Conservation (phyloP, 1,284 basidiomycete species). For the Cutaneotrichosporon arboriforme region DNA sequence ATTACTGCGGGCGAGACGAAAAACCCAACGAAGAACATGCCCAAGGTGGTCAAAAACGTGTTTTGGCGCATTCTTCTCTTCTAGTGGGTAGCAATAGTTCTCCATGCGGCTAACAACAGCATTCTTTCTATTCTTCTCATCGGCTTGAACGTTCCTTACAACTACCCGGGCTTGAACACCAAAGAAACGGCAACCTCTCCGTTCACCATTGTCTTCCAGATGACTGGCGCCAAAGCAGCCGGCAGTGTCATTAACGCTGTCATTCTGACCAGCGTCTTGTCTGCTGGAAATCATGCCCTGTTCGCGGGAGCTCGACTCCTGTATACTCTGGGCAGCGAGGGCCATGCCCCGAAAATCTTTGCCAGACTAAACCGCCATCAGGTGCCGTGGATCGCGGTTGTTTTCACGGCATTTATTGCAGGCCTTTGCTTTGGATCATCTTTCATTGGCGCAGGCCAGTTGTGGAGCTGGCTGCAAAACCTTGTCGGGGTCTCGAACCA, state of each 20-base stretch:
- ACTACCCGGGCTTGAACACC: slow-evolving; percentile 56
- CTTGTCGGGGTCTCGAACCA: slow-evolving; percentile 23
- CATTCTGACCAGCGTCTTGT: slow-evolving; percentile 53
- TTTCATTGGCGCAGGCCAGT: slow-evolving; percentile 49
- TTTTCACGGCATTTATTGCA: slow-evolving; percentile 33
- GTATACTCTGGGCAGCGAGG: slow-evolving; percentile 52
- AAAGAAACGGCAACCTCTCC: slow-evolving; percentile 66
- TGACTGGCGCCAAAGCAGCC: slow-evolving; percentile 66
- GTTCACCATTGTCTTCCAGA: slow-evolving; percentile 65
- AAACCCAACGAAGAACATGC: slow-evolving; percentile 68
- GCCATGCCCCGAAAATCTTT: slow-evolving; percentile 56
- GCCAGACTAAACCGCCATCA: slow-evolving; percentile 61
- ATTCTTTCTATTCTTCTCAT: slow-evolving; percentile 59
- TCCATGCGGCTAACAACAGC: slow-evolving; percentile 7
- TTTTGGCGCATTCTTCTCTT: slow-evolving; percentile 67
- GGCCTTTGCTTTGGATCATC: slow-evolving; percentile 56
- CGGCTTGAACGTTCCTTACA: slow-evolving; percentile 69
- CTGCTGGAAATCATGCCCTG: slow-evolving; percentile 54
- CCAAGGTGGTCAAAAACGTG: slow-evolving; percentile 68
- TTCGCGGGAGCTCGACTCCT: slow-evolving; percentile 55
- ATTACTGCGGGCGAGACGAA: slow-evolving; percentile 48
- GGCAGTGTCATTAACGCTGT: slow-evolving; percentile 65
- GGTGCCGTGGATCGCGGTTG: slow-evolving; percentile 62
- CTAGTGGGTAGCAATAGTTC: slow-evolving; percentile 48
- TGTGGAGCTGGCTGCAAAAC: slow-evolving; percentile 17